These are phyloP conservation scores for Fraxinus pennsylvanica DNA, from an alignment of 257 asterid species.

Conservation along the genomic window DNA sequence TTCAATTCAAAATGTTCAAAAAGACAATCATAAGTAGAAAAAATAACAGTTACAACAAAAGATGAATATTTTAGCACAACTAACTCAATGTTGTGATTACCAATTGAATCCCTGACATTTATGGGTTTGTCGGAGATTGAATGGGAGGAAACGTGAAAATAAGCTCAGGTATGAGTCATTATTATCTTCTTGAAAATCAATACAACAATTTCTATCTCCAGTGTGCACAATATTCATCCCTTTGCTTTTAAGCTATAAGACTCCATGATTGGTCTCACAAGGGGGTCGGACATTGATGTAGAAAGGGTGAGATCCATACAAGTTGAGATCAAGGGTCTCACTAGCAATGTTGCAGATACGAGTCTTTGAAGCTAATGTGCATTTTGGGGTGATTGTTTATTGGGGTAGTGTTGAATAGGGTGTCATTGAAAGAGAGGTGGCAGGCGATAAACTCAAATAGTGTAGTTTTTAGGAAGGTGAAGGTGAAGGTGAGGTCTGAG, in stretches of 20 bases:
- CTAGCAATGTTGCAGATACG: conserved; percentile 30
- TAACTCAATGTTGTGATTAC: too few relatives aligned
- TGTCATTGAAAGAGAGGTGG: conserved; percentile 23
- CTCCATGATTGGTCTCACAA: too few relatives aligned
- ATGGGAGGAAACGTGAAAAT: too few relatives aligned
- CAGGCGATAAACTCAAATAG: conserved; percentile 51
- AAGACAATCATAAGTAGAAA: too few relatives aligned
- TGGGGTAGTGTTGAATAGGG: conserved; percentile 42
- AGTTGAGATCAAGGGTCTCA: conserved; percentile 46
- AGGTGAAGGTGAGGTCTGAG: conserved; percentile 50
- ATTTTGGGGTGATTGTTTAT: conserved; percentile 25
- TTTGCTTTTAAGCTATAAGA: too few relatives aligned
- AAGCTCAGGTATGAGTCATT: too few relatives aligned
- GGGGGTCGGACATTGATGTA: neutral
- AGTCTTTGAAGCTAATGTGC: conserved; percentile 62
- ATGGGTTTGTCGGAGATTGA: too few relatives aligned
- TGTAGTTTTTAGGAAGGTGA: conserved; percentile 47
- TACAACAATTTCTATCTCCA: too few relatives aligned
- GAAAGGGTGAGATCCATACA: conserved; percentile 47
- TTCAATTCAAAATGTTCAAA: too few relatives aligned
- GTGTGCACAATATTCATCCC: conserved; percentile 32
- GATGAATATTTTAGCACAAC: too few relatives aligned
- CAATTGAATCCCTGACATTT: too few relatives aligned
- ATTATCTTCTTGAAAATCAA: conserved; percentile 17
- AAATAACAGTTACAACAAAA: too few relatives aligned